A percentile compares a stretch with the other conserved stretches of the same genome.
Conservation (phyloP, 139 green algal genomes). For the Tetradesmus lagerheimii region DNA sequence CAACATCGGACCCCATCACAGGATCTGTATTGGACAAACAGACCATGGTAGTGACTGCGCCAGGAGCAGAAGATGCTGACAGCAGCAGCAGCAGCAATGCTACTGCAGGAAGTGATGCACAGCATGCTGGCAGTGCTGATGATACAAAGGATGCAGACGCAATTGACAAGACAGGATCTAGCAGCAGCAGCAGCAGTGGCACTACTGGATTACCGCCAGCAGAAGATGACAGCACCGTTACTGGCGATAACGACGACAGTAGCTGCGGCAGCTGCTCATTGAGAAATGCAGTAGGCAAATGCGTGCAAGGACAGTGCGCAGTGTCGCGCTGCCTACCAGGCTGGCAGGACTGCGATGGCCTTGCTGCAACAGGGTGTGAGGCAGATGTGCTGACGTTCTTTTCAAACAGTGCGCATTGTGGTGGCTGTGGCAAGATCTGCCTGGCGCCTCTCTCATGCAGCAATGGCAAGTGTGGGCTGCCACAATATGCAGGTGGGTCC, state of each 20-base stretch:
- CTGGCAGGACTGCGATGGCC: slow-evolving; percentile 31
- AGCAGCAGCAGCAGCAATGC: neutral
- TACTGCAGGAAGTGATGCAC: neutral
- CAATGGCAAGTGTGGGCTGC: neutral
- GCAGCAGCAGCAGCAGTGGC: neutral
- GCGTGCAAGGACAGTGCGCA: neutral
- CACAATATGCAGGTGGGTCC: neutral
- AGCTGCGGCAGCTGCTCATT: neutral
- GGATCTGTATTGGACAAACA: neutral
- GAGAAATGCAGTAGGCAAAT: neutral
- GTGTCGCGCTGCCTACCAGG: neutral
- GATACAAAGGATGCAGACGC: neutral
- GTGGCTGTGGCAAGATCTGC: slow-evolving; percentile 4
- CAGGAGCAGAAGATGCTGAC: neutral
- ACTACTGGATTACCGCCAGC: neutral
- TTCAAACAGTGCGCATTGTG: slow-evolving; percentile 1
- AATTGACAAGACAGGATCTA: neutral
- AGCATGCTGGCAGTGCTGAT: neutral
- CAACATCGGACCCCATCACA: neutral
- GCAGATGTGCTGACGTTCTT: neutral
- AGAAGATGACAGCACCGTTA: neutral
- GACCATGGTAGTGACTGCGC: neutral
- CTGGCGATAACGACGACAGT: neutral
- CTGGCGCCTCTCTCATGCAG: slow-evolving; percentile 6
- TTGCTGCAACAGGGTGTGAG: slow-evolving; percentile 21